Base-by-base conservation (phyloP, 176 grass and related monocot species). In the Carex myosuroides region DNA sequence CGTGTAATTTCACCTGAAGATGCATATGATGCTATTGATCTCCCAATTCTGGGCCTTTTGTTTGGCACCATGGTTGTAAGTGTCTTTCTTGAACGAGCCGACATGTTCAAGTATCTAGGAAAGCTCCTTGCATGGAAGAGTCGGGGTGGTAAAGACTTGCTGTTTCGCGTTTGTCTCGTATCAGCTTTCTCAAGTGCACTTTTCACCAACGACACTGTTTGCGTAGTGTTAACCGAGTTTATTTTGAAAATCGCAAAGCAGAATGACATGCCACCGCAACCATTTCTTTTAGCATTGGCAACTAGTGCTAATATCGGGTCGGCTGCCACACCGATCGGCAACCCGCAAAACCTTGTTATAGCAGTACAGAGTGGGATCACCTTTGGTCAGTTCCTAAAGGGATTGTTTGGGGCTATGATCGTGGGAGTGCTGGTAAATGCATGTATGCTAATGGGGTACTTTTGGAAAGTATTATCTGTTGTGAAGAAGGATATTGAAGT, bases 191-290 rank as follows among this genome's bases (percentile, higher is more conserved):
- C 97, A 76, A 94, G 91, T 63, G 91, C 97, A 33, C 85, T 99
- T 76, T 99, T 99, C 84, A 99, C 97, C 79, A 99, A 99, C 65
- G 97, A 99, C 86, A 99, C 97, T 79, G 90, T 91, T 85, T 99
- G 97, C 58, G 97, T 99, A 44, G 97, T 99, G 11, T 93, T 99
- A 85, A 99, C 97, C 21, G 97, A 99, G 80, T 99, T 96, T 80
- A 94, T 99, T 82, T 92, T 99, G 64, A 99, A 99, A 80, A 81
- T 99, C 6, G 97, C 97, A 9, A 39, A 93, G 0, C 97, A 99
- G 88, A 96, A 99, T 85, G 91, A 92, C 70, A 84, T 99, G n/a
- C 93, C 93, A 3, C 88, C 97, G 55, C 93, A 99, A 88, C 97
- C 97, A 0, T 99, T 96, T 79, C 93, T 99, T 22, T 92, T 99